phyloP scores from a whole-genome alignment of 1,284 basidiomycete species.

The Cutaneotrichosporon arboriforme region DNA sequence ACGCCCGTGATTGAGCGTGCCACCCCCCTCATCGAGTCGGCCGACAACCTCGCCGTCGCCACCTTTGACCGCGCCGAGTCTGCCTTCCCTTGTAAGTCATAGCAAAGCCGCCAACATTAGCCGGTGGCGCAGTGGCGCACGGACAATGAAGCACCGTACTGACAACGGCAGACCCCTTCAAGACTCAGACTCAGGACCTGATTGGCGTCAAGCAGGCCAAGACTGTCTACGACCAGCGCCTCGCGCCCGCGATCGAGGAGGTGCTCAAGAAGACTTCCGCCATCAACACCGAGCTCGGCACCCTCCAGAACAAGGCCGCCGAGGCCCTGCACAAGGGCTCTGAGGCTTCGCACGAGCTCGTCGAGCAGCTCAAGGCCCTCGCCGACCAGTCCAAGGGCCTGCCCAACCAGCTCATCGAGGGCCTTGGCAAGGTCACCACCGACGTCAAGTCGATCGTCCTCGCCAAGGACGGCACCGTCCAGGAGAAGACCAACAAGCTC shows the following conservation, averaged over 20 bases:
- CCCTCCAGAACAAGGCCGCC: slow-evolving; percentile 27
- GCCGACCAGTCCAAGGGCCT: slow-evolving; percentile 41
- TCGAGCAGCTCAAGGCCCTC: slow-evolving; percentile 42
- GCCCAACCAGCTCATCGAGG: slow-evolving; percentile 39
- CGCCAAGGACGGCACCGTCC: slow-evolving; percentile 40
- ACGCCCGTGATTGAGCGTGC: slow-evolving; percentile 40
- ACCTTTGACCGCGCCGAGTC: slow-evolving; percentile 46
- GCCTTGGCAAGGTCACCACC: slow-evolving; percentile 34
- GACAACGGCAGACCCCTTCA: slow-evolving; percentile 40
- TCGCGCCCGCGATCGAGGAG: slow-evolving; percentile 40
- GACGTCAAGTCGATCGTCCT: slow-evolving; percentile 45
- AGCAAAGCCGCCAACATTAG: no score
- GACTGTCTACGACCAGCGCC: slow-evolving; percentile 44
- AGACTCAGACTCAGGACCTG: slow-evolving; percentile 46
- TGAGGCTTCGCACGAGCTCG: slow-evolving; percentile 36
- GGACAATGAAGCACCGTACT: not conserved
- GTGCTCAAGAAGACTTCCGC: slow-evolving; percentile 38
- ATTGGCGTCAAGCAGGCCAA: slow-evolving; percentile 47
- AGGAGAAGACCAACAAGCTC: slow-evolving; percentile 48
- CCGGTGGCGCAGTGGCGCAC: slow-evolving; percentile 2
- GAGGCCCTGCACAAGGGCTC: slow-evolving; percentile 36
- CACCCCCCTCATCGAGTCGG: slow-evolving; percentile 44
- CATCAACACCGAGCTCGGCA: slow-evolving; percentile 40
- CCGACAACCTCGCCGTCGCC: slow-evolving; percentile 45
- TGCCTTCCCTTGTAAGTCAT: slow-evolving; percentile 47